Base-by-base conservation (phyloP, 768 basidiomycete genomes). In the Lactifluus volemus region DNA sequence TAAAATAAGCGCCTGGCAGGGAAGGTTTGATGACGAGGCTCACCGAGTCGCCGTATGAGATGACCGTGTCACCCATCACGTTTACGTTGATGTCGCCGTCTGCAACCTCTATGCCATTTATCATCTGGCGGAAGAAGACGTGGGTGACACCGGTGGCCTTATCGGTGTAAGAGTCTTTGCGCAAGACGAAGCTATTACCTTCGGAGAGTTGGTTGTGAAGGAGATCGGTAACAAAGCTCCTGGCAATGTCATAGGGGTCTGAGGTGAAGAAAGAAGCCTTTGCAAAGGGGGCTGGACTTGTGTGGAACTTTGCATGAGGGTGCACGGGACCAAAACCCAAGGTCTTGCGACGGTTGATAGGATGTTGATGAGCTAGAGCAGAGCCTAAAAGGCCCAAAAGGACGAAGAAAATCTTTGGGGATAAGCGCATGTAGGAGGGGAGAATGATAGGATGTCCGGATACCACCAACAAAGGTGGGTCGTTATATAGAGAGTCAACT, bases 21-120 rank as follows among this genome's bases (percentile, higher is more conserved):
- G 4, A 11, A 57, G 4, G 5, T 30, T 12, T 11, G 17, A 49
- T 4, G 10, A 45, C 17, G n/a, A 55, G 7, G n/a, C 60, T 53
- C 30, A 61, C 60, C 55, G 60, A 61, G 60, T 61, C 55, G n/a
- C 60, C 60, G 4, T 57, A 61, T 25, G 60, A 61, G 45, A 61
- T 57, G 34, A 61, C 50, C 1, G 38, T 34, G 44, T 49, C 50
- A 29, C 21, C 55, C 50, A 57, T 86, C 73, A 98, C 78, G 76
- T 98, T 97, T 70, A 99, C 74, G 72, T 98, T 98, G 77, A 97
- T 83, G 73, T 97, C 88, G 32, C 89, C 91, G 68, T 97, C 92
- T 11, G 81, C 80, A 15, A 99, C 92, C 69, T 96, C 91, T 49
- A 96, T 76, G 14, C 92, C 93, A 59, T 89, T 85, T 68, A 94